phyloP scores from a whole-genome alignment of 768 basidiomycete genomes.

The Holtermanniella nyarrowii region DNA sequence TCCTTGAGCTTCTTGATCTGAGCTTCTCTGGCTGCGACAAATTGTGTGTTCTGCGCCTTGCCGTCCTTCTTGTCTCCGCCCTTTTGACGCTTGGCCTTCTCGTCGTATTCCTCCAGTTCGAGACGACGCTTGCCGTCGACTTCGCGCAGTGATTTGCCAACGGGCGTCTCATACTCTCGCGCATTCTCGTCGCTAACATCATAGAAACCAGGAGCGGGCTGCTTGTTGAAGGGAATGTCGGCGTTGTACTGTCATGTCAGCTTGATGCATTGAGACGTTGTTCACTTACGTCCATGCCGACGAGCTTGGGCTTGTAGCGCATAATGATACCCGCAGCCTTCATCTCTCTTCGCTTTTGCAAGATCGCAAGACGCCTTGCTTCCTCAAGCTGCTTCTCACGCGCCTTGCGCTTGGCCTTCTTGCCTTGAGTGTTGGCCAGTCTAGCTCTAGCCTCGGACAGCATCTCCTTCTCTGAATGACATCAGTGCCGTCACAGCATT shows the following conservation, averaged over 20 bases:
- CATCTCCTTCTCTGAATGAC: conserved; percentile 86
- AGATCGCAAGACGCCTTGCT: conserved; percentile 78
- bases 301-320: conserved; percentile 87
- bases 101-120: conserved; percentile 76
- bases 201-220: conserved; percentile 89
- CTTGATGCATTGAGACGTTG: background rate
- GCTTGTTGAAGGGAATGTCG: conserved; percentile 98
- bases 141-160: conserved; percentile 81
- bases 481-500: background rate
- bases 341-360: conserved; percentile 95
- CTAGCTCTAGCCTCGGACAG: conserved; percentile 95
- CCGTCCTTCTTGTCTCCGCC: conserved; percentile 59
- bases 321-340: conserved; percentile 99
- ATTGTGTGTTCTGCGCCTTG: conserved; percentile 59
- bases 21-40: conserved; percentile 90
- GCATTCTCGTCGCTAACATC: conserved; percentile 91
- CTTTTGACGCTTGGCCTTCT: conserved; percentile 78
- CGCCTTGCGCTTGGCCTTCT: conserved; percentile 98
- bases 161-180: conserved; percentile 67
- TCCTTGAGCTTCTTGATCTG: conserved; percentile 98
- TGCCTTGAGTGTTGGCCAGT: conserved; percentile 96
- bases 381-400: conserved; percentile 95
- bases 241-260: conserved; percentile 66
- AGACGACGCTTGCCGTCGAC: conserved; percentile 91
- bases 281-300: conserved; percentile 83